Evolutionary conservation across 2,329 filamentous ascomycete genomes (phyloP), one percentile per base, ranked within the genome.

Genomic region (Paracoccidioides lutzii): DNA sequence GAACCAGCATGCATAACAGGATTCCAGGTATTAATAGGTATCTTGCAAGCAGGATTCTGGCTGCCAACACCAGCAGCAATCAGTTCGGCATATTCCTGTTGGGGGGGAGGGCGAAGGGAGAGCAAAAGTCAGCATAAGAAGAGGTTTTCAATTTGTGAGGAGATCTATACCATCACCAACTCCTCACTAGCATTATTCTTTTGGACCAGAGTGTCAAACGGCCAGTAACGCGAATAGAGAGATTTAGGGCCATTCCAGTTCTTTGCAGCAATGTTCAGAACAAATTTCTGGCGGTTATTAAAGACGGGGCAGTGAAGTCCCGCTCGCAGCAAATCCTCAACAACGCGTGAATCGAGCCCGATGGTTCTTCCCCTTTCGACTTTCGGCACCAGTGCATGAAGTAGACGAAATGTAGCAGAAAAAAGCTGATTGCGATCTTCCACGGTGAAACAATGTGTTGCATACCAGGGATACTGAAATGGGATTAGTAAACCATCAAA

Each of bases 351-450:
- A 53, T 72, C 68, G 45, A 76, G 65, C 3, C 72, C 72, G 52
- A 74, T 66, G 2, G 63, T 66, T 22, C 64, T 63, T 5, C 58
- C 55, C 40, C 60, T 63, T 72, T 82, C 74, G 52, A 85, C 72
- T 46, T 81, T 76, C 61, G 86, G 85, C 60, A 81, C 81, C 65
- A 91, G 78, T 63, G 89, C 83, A 54, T 77, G 78, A 9, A 61
- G 46, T 30, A 60, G 57, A 32, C 77, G 77, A 54, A 62, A 63
- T 53, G 64, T 65, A 40, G 70, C 63, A 12, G 72, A 65, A 64
- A 74, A 78, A 33, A 80, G 61, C 8, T 65, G 59, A 55, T 75
- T 73, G 50, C 76, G 75, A 56, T 78, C 73, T 44, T 67, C 64
- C 28, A 80, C 63, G 0, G 70, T 75, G 62, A 78, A 76, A 57